Evolutionary conservation across 208 protist genomes (phyloP).

Genomic region (Leishmania tropica): DNA sequence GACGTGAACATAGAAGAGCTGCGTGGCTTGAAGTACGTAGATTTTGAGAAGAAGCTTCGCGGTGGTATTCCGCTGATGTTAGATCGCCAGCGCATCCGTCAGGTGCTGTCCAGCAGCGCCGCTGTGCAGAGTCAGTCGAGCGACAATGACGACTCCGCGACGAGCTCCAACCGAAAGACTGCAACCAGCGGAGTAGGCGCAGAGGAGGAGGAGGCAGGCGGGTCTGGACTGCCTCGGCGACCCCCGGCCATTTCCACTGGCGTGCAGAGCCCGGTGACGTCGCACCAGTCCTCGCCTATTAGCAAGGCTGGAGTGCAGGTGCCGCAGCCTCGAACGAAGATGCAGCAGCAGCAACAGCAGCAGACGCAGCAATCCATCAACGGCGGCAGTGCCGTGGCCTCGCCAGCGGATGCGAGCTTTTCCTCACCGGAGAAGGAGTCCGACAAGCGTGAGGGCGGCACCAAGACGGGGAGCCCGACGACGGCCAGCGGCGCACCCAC

Average conservation of each 20-base stretch:
- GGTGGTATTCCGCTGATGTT: constrained; percentile 23
- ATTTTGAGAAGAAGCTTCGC: constrained; percentile 33
- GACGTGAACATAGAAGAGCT: constrained; percentile 31
- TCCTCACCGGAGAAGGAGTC: constrained; percentile 28
- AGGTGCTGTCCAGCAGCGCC: constrained; percentile 10
- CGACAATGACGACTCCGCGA: neutral
- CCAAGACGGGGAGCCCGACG: constrained; percentile 10
- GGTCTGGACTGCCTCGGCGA: neutral
- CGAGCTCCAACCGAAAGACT: neutral
- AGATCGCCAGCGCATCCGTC: constrained; percentile 33
- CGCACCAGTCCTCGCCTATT: constrained; percentile 22
- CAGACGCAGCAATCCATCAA: constrained; percentile 22
- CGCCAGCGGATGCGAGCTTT: constrained; percentile 33
- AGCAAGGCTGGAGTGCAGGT: constrained; percentile 47
- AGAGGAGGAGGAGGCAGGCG: constrained; percentile 2
- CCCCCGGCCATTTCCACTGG: constrained; percentile 16
- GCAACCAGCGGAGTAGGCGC: neutral
- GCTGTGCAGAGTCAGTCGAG: neutral
- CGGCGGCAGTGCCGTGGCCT: constrained; percentile 22
- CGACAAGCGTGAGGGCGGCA: constrained; percentile 20
- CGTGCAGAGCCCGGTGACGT: constrained; percentile 12
- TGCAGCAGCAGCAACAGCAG: constrained; percentile 48
- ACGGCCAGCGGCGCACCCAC: neutral
- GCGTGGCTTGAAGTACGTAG: constrained; percentile 19
- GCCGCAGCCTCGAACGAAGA: constrained; percentile 68